Evolutionary conservation across 805 yeast species (phyloP).

Genomic region (Scheffersomyces spartinae): DNA sequence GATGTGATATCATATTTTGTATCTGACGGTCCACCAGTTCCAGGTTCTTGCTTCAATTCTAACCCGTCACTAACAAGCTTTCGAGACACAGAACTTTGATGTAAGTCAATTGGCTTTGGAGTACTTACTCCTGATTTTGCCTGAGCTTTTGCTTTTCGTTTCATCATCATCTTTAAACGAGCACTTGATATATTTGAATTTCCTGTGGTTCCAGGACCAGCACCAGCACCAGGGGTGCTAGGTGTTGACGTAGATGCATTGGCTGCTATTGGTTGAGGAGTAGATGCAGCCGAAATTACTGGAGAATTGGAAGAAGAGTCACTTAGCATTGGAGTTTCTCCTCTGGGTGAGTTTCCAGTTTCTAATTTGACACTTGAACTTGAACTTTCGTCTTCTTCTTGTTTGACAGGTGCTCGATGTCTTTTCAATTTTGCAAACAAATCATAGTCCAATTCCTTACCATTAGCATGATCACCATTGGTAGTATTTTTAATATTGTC

Average conservation of each 20-base stretch:
- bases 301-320: not conserved
- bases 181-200: slow-evolving; percentile 57
- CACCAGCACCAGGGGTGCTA: slow-evolving; percentile 7
- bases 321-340: slow-evolving; percentile 2
- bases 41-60: too few relatives aligned
- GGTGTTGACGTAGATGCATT: slow-evolving; percentile 9
- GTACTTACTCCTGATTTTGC: slow-evolving; percentile 41
- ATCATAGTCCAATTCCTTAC: slow-evolving; percentile 5
- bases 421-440: slow-evolving; percentile 1
- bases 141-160: slow-evolving; percentile 69
- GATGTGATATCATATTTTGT: slow-evolving; percentile 56
- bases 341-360: slow-evolving; percentile 9
- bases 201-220: slow-evolving; percentile 13
- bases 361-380: slow-evolving; percentile 5
- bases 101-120: slow-evolving; percentile 47
- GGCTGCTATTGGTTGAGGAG: slow-evolving; percentile 7
- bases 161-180: slow-evolving; percentile 89
- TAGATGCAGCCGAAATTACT: slow-evolving; percentile 1
- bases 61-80: slow-evolving; percentile 35
- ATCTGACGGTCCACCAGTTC: too few relatives aligned
- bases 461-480: slow-evolving; percentile 4
- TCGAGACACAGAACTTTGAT: slow-evolving; percentile 58
- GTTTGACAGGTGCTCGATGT: slow-evolving; percentile 6
- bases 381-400: slow-evolving; percentile 8
- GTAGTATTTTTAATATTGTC: slow-evolving; percentile 3